Evolutionary conservation across 2,329 filamentous ascomycete genomes (phyloP), one percentile per base, ranked within the genome.

Genomic region (Beauveria bassiana): DNA sequence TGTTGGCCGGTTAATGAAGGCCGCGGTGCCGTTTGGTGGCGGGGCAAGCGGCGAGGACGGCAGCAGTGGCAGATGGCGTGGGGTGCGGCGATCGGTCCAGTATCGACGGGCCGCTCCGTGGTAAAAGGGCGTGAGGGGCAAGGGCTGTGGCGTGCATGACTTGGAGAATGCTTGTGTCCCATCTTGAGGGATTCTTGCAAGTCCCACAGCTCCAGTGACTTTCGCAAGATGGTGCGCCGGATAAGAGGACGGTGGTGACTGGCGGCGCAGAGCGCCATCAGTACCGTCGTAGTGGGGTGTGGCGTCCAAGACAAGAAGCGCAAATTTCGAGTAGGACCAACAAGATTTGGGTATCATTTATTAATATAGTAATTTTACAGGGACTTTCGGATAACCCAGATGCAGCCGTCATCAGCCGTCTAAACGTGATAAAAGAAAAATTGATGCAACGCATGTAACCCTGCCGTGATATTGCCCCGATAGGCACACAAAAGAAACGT

Each of bases 181-280:
- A 16, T 31, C 28, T 10, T 31, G 28, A 8, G 28, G 28, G 28
- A 31, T 31, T 31, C 28, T 31, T 31, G 8, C 8, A 26, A 26
- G 8, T 28, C 26, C 34, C 34, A 16, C 34, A 5, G 34, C 34
- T 14, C 12, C 34, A 14, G 5, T 5, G 12, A 1, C 12, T 16
- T 38, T 12, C 34, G 12, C 5, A 12, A 14, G 12, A 38, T 5
- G 12, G 34, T 12, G 12, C 34, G 18, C 24, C 24, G 3, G 8
- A 20, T 2, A 87, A 84, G 84, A 71, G 82, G 34, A 75, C 85
- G 18, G 85, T 87, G 0, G 84, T 87, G 0, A 73, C 85, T n/a
- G 77, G 47, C 83, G n/a, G 85, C 85, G 0, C 85, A 88, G 70
- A 79, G 78, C 0, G 79, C 80, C 7, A 83, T 83, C 0, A 78